Base-by-base conservation (phyloP, 345 rosid species). In the Boechera retrofracta region DNA sequence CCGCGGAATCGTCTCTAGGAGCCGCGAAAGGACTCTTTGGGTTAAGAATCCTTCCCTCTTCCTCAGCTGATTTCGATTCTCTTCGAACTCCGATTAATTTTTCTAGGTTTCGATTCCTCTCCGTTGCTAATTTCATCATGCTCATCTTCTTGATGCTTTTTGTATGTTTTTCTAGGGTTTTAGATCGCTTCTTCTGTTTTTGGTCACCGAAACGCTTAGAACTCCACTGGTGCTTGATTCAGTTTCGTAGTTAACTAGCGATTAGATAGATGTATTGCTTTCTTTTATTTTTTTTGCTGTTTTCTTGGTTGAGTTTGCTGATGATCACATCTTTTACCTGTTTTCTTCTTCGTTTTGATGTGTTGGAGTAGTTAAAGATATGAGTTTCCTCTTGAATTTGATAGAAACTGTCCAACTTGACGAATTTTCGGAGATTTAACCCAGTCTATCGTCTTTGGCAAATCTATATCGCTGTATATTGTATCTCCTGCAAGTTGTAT, bases 1-100 rank as follows among this genome's bases (percentile, higher is more conserved):
- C 76, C 72, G 67, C 28, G 76, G 81, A 77, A 64, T 71, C 76
- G 65, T 61, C 81, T 39, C n/a, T 64, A 39, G 68, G 15, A 51
- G 56, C 54, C 42, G 59, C 63, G 39, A 77, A 71, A 59, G 31
- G 80, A 16, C 76, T 77, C 49, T 69, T 65, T 38, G 76, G 76
- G 76, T 77, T 63, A 21, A 47, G 54, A 67, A 1, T 49, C 69
- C 16, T 13, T 33, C 49, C 53, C 6, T 39, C 18, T 51, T 13
- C 67, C 26, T 44, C 77, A 29, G 12, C 71, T 74, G 4, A 15
- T 38, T 52, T 52, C 47, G 64, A 64, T 73, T 69, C 69, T 42
- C 67, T 49, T 36, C 79, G 6, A 3, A 1, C 31, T 55, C 72
- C 56, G 77, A 48, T 77, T 73, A 51, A n/a, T 10, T 52, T 45